phyloP scores from a whole-genome alignment of 163 green algal species.

The Scenedesmus sp. region DNA sequence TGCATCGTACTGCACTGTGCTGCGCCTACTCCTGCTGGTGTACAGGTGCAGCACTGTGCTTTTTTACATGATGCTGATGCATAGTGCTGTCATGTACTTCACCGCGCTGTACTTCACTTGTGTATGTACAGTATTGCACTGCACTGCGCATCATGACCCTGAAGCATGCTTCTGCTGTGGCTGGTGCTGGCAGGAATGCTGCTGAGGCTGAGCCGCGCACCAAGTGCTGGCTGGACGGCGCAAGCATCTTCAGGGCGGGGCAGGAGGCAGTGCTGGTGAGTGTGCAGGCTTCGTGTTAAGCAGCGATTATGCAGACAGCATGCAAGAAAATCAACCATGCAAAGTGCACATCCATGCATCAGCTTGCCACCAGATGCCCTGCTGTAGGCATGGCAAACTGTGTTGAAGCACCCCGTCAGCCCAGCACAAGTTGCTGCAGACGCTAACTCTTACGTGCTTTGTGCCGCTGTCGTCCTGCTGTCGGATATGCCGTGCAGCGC shows the following conservation, averaged over 20 bases:
- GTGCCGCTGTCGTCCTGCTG: not conserved
- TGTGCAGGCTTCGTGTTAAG: no score
- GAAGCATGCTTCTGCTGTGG: not conserved
- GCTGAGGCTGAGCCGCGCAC: conserved; percentile 44
- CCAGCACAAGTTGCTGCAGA: not conserved
- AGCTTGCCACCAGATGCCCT: not conserved
- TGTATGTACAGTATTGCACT: not conserved
- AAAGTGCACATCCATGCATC: not conserved
- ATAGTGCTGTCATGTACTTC: no score
- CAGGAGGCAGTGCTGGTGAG: conserved; percentile 49
- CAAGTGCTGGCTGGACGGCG: conserved; percentile 50
- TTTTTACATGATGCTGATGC: no score
- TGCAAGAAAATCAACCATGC: not conserved
- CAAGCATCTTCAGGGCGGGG: conserved; percentile 22
- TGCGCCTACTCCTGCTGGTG: no score
- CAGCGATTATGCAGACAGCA: not conserved
- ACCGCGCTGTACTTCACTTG: no score
- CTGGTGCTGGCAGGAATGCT: conserved; percentile 26
- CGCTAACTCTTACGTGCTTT: not conserved
- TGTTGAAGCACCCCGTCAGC: no score
- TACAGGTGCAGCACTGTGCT: no score
- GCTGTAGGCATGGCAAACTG: no score
- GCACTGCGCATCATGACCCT: not conserved
- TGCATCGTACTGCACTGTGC: no score
- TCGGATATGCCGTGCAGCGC: conserved; percentile 8